These are phyloP conservation scores for Chondrus crispus DNA, from an alignment of 23 red algal species.

Conservation along the genomic window DNA sequence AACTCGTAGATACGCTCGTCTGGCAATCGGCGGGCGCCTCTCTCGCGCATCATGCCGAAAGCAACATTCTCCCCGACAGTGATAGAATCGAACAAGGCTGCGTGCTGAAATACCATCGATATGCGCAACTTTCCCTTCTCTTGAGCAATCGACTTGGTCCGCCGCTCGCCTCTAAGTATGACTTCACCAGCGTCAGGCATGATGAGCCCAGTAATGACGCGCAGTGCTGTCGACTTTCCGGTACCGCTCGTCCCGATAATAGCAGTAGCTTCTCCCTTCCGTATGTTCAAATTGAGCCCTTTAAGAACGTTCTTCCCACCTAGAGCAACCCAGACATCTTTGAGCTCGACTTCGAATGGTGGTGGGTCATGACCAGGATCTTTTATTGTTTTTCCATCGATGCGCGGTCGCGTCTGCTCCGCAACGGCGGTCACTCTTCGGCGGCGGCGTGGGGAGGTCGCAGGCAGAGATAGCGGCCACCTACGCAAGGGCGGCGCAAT, in stretches of 20 bases:
- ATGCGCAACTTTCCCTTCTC: conserved; percentile 8
- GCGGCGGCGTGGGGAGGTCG: too few species aligned
- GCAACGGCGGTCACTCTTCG: too few species aligned
- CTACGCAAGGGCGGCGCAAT: too few species aligned
- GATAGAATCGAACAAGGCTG: conserved; percentile 82
- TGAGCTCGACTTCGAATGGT: conserved; percentile 45
- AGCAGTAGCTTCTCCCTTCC: conserved; percentile 63
- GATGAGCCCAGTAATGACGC: conserved; percentile 80
- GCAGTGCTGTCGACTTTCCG: conserved; percentile 78
- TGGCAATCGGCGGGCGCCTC: conserved; percentile 13
- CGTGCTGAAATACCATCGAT: conserved; percentile 86
- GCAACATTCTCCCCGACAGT: conserved; percentile 86
- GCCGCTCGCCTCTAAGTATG: conserved; percentile 18
- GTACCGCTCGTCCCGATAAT: conserved; percentile 85
- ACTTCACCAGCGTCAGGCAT: conserved; percentile 65
- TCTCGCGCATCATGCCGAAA: conserved; percentile 51
- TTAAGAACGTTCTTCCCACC: conserved; percentile 38
- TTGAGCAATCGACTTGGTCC: not conserved
- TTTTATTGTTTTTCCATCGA: too few species aligned
- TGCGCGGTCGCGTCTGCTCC: too few species aligned
- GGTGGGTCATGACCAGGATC: too few species aligned
- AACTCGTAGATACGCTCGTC: conserved; percentile 50
- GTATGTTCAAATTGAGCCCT: conserved; percentile 47
- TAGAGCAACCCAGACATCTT: conserved; percentile 33
- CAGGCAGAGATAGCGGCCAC: too few species aligned